phyloP scores from a whole-genome alignment of 208 protist species.

The Vickermania ingenoplastis region DNA sequence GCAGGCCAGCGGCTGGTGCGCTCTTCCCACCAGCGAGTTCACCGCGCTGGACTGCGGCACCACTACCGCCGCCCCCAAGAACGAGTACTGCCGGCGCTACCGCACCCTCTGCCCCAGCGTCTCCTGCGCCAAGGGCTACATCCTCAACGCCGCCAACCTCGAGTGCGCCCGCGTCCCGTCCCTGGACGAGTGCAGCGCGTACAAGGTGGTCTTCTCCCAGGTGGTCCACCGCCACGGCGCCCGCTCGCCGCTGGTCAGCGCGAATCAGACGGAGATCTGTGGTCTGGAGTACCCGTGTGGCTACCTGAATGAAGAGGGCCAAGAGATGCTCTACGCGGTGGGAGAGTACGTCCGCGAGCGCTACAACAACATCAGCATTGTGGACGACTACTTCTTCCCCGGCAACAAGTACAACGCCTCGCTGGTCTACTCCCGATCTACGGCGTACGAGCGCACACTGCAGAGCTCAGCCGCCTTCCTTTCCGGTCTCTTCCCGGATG shows the following conservation, averaged over 20 bases:
- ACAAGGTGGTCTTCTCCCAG: constrained; percentile 18
- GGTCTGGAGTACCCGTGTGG: constrained; percentile 30
- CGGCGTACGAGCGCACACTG: constrained; percentile 40
- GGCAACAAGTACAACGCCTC: constrained; percentile 28
- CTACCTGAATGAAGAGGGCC: constrained; percentile 28
- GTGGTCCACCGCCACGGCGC: constrained; percentile 52
- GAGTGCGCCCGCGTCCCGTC: constrained; percentile 20
- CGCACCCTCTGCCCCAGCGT: constrained; percentile 25
- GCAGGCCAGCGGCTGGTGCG: constrained; percentile 12
- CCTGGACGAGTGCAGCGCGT: not conserved
- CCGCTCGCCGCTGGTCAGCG: constrained; percentile 14
- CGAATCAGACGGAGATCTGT: constrained; percentile 38
- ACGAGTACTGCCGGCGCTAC: constrained; percentile 29
- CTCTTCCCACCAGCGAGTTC: constrained; percentile 4
- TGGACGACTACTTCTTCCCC: constrained; percentile 18
- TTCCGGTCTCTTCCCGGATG: constrained; percentile 31
- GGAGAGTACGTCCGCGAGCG: constrained; percentile 29
- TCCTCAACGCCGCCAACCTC: constrained; percentile 18
- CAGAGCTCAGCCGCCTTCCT: constrained; percentile 48
- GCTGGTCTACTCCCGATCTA: constrained; percentile 44
- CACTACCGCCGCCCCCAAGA: constrained; percentile 6
- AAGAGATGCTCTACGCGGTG: constrained; percentile 26
- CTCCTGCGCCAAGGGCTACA: constrained; percentile 18
- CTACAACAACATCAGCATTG: constrained; percentile 18
- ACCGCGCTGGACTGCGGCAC: not conserved